Base-by-base conservation (phyloP, 495 filamentous ascomycete genomes). In the Arthonia radiata region DNA sequence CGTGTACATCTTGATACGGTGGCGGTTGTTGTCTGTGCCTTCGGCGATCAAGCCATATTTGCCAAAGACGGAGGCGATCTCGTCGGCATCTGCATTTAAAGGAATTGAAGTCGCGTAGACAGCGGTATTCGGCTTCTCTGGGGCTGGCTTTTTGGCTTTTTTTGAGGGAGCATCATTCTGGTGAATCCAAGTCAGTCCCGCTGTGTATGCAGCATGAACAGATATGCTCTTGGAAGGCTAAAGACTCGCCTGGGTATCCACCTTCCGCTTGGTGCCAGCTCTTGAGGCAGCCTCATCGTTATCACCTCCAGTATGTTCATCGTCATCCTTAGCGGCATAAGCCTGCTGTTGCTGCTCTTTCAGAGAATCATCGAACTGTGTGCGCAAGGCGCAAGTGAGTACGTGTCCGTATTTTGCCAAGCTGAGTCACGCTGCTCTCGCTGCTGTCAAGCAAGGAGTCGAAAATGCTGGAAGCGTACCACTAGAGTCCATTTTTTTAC, bases 1-100 rank as follows among this genome's bases (percentile, higher is more conserved):
- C 4, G 52, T 66, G 49, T 99, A 94, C 46, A 99, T 66, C 52
- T 91, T 93, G 50, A 99, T 77, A 24, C 89, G 73, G 9, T 74
- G 75, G 18, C 64, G 59, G 27, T 75, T 72, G 34, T 59, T 71
- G 39, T 94, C 86, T 35, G 86, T 80, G 45, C 83, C 76, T 49
- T 91, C 77, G 24, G 83, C 81, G 35, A 97, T 90, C 36, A 97
- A 71, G 25, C 89, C 89, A 46, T 65, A 91, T 35, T 68, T 64
- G 26, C 71, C 77, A 56, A 99, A 99, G 15, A 73, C 58, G 8
- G 75, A 58, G 31, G 64, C 57, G 13, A 97, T 65, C 46, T 99
- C 89, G 5, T 81, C 68, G 13, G 69, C 54, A 0, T 67, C 68
- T 12, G 59, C 69, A 39, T 94, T 76, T 11, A 54, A 48, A 1